These are phyloP conservation scores for Dactylellina sp. DNA, from an alignment of 2,329 filamentous ascomycete species.

Conservation along the genomic window DNA sequence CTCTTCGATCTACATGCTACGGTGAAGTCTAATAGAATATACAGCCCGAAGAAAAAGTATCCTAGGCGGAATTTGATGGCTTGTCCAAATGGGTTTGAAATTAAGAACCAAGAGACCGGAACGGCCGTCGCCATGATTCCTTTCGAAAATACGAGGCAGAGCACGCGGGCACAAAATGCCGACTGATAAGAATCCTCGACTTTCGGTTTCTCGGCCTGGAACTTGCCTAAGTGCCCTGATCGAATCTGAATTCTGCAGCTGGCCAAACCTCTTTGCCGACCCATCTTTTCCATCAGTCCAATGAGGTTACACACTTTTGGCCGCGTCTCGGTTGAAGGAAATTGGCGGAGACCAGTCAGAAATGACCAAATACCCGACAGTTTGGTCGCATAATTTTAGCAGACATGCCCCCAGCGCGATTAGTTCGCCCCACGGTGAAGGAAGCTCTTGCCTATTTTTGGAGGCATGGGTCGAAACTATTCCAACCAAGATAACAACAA, in stretches of 20 bases:
- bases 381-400: slow-evolving; percentile 43
- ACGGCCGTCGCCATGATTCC: neutral
- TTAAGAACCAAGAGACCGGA: slow-evolving; percentile 2
- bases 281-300: neutral
- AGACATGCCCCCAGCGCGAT: slow-evolving; percentile 6
- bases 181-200: slow-evolving; percentile 9
- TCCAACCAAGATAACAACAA: slow-evolving; percentile 39
- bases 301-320: slow-evolving; percentile 6
- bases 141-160: neutral
- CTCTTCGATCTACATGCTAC: too few species aligned
- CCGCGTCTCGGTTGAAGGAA: slow-evolving; percentile 32
- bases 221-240: slow-evolving; percentile 26
- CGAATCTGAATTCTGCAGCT: slow-evolving; percentile 27
- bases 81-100: neutral
- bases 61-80: slow-evolving; percentile 5
- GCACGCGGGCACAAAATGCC: neutral
- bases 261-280: slow-evolving; percentile 8
- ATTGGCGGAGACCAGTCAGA: slow-evolving; percentile 43
- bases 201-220: neutral
- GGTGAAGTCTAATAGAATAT: neutral
- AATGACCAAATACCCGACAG: slow-evolving; percentile 37
- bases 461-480: slow-evolving; percentile 39
- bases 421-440: neutral
- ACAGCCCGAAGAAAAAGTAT: neutral
- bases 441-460: slow-evolving; percentile 48